phyloP scores from a whole-genome alignment of 768 basidiomycete species.

The Pleurotus platypus region DNA sequence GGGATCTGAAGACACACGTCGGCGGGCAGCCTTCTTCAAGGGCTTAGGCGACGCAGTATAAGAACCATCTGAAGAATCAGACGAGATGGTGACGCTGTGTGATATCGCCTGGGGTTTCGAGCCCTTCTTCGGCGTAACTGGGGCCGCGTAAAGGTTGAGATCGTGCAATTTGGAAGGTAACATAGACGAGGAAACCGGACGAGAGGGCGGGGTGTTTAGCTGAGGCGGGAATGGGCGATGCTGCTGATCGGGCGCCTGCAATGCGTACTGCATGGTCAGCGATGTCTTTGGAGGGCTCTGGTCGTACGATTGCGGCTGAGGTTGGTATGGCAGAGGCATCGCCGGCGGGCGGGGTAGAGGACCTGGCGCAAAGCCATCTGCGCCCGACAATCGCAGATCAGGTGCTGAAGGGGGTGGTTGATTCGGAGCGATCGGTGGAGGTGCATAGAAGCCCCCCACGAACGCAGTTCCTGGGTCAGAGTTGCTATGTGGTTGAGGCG shows the following conservation, averaged over 20 bases:
- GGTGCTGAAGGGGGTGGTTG: too few relatives aligned
- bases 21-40: neutral
- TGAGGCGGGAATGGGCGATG: neutral
- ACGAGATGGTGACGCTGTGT: neutral
- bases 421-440: neutral
- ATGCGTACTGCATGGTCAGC: slow-evolving; percentile 19
- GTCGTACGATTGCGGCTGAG: neutral
- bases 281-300: slow-evolving; percentile 9
- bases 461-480: neutral
- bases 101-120: neutral
- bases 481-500: neutral
- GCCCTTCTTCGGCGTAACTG: neutral
- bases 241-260: slow-evolving; percentile 11
- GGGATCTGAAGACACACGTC: slow-evolving; percentile 6
- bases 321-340: slow-evolving; percentile 16
- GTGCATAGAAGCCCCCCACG: neutral
- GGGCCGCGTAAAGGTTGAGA: neutral
- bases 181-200: slow-evolving; percentile 4
- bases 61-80: neutral
- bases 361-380: slow-evolving; percentile 7
- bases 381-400: neutral
- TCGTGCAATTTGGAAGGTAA: slow-evolving; percentile 8
- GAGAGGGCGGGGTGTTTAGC: slow-evolving; percentile 9
- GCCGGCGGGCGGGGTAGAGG: slow-evolving; percentile 15
- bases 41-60: neutral